Evolutionary conservation across 805 yeast species (phyloP), one percentile per base, ranked within the genome.

Genomic region (Saccharomycopsis olivae): DNA sequence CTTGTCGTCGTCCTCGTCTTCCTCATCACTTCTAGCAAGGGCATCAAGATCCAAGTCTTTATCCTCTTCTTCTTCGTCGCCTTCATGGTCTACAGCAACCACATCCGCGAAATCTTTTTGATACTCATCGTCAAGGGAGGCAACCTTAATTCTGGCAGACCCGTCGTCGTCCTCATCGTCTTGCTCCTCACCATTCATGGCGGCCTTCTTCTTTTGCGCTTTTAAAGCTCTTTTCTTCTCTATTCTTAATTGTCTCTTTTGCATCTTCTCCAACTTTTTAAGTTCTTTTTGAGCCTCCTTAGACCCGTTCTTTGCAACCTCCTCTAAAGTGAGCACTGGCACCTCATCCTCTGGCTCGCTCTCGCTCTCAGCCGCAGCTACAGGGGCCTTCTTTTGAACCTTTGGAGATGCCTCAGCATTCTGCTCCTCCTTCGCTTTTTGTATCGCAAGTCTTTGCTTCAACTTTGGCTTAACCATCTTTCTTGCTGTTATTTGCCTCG

Each of bases 1-100:
- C 36, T 60, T 62, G 2, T 54, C 65, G 9, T 56, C 61, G 4
- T 56, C 61, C 3, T 51, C 58, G 2, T 54, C 59, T 5, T 52
- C 59, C 34, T 53, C 65, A 33, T 68, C 79, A 60, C 76, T 70
- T 47, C 69, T 71, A 36, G 76, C 76, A 49, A 73, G 61, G 50
- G 60, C 68, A 43, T 72, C 76, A 28, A 70, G 60, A 45, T 75
- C 78, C 40, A 73, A 57, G 28, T 67, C 68, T 19, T 59, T 68
- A 9, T 54, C 53, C 19, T 52, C 51, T 43, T 53, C 58, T 23
- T 23, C 10, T 23, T 23, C 25, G 10, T 10, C 10, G 6, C 10
- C 25, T 44, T 53, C 58, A 19, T 48, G 53, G 33, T 50, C 49
- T 41, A 45, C 47, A 24, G 53, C 51, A 29, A 49, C 54, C 14